Conservation (phyloP, 2,329 filamentous ascomycete genomes). For the Leptographium galeiforme region DNA sequence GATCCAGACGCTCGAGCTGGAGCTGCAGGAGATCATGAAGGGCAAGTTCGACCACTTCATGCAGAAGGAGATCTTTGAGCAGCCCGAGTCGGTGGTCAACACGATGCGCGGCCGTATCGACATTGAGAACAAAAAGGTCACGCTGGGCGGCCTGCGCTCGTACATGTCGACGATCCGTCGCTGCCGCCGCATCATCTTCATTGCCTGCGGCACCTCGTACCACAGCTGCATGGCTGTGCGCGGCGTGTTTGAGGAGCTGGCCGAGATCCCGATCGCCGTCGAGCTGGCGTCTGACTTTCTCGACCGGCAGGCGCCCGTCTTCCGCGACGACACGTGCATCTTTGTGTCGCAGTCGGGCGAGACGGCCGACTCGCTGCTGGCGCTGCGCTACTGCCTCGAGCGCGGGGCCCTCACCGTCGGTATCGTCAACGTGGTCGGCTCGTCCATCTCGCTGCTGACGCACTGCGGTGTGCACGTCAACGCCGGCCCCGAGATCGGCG, state of each 20-base stretch:
- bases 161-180: conserved; percentile 95
- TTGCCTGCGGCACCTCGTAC: conserved; percentile 95
- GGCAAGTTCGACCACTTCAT: conserved; percentile 99
- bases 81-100: conserved; percentile 98
- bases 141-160: conserved; percentile 85
- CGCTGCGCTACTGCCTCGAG: conserved; percentile 94
- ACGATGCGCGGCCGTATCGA: conserved; percentile 99
- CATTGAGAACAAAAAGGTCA: conserved; percentile 84
- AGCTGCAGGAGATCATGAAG: conserved; percentile 99
- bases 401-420: conserved; percentile 93
- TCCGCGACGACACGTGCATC: conserved; percentile 97
- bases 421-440: conserved; percentile 97
- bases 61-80: conserved; percentile 99
- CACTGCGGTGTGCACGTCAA: conserved; percentile 99
- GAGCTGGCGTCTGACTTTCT: conserved; percentile 97
- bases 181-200: conserved; percentile 96
- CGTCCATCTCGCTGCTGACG: conserved; percentile 92
- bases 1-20: conserved; percentile 96
- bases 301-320: conserved; percentile 89
- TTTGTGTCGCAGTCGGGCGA: conserved; percentile 99
- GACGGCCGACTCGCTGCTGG: conserved; percentile 95
- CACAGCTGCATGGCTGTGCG: conserved; percentile 99
- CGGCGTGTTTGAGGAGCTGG: conserved; percentile 93
- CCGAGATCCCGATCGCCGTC: conserved; percentile 93
- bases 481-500: conserved; percentile 95